A percentile compares a stretch with the other conserved stretches of the same genome.
Evolutionary conservation across 2,329 filamentous ascomycete genomes (phyloP).

Genomic region (Colletotrichum zoysiae): DNA sequence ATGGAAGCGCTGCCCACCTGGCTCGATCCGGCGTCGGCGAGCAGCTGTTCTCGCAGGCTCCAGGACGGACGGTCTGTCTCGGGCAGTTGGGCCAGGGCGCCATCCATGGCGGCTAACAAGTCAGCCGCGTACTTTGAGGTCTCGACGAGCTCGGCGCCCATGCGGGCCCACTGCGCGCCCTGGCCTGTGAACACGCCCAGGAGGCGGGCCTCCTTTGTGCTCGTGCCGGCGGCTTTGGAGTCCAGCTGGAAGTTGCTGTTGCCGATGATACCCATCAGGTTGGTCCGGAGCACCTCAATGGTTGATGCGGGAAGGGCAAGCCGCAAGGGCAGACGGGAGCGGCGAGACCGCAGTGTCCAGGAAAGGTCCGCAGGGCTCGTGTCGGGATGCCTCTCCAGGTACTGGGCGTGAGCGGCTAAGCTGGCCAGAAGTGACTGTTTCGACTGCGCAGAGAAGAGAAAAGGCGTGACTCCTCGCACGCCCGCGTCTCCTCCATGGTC

Average conservation of each 20-base stretch:
- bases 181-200: slow-evolving; percentile 51
- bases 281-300: not conserved
- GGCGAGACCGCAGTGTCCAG: not conserved
- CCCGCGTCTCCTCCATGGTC: not conserved
- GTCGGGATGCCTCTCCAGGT: slow-evolving; percentile 7
- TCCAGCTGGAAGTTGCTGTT: slow-evolving; percentile 10
- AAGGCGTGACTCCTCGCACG: not conserved
- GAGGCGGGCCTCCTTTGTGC: slow-evolving; percentile 14
- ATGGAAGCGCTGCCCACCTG: slow-evolving; percentile 44
- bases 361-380: not conserved
- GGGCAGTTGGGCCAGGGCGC: slow-evolving; percentile 41
- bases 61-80: slow-evolving; percentile 45
- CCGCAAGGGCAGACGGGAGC: slow-evolving; percentile 3
- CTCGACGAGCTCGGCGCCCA: slow-evolving; percentile 45
- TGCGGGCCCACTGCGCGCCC: slow-evolving; percentile 49
- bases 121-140: slow-evolving; percentile 25
- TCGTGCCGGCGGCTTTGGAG: slow-evolving; percentile 1
- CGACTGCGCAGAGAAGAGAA: slow-evolving; percentile 19
- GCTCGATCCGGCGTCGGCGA: slow-evolving; percentile 38
- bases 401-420: not conserved
- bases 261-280: slow-evolving; percentile 4
- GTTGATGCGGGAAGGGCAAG: slow-evolving; percentile 1
- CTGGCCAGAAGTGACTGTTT: not conserved
- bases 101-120: slow-evolving; percentile 44
- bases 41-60: slow-evolving; percentile 46